Evolutionary conservation across 306 rosid genomes (phyloP).

Genomic region (Prunus padus): DNA sequence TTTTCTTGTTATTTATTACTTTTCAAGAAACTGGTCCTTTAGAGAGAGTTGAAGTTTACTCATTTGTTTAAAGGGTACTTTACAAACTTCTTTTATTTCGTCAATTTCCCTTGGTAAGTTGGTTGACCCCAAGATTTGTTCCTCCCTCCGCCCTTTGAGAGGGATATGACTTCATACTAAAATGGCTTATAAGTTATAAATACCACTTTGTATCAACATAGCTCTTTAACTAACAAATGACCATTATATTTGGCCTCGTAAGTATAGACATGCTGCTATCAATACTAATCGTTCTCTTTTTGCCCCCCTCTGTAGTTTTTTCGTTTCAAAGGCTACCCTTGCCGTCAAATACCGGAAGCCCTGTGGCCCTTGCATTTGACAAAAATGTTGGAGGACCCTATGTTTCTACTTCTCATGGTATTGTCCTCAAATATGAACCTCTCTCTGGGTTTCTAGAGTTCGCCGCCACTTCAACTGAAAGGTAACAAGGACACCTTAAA

Average conservation of each 20-base stretch:
- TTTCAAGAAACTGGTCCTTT: too few relatives aligned
- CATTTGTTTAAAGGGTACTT: too few relatives aligned
- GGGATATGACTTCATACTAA: too few relatives aligned
- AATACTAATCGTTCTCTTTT: background rate
- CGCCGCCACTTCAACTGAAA: background rate
- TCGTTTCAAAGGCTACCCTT: background rate
- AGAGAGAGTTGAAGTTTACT: too few relatives aligned
- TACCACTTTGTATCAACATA: too few relatives aligned
- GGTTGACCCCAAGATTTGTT: too few relatives aligned
- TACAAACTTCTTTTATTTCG: too few relatives aligned
- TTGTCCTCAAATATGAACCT: conserved; percentile 3
- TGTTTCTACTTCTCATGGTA: conserved; percentile 15
- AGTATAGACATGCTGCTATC: background rate
- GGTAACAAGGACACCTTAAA: background rate
- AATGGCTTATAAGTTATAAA: too few relatives aligned
- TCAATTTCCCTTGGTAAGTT: too few relatives aligned
- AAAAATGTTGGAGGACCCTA: conserved; percentile 13
- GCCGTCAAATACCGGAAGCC: conserved; percentile 4
- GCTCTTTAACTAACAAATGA: background rate
- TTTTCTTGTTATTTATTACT: too few relatives aligned
- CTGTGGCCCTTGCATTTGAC: conserved; percentile 5
- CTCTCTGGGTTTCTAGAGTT: conserved; percentile 1
- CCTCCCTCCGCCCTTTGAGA: too few relatives aligned
- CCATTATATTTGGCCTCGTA: background rate
- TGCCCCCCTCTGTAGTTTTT: background rate